Percentiles rank a stretch among this genome's conserved stretches.
phyloP scores from a whole-genome alignment of 768 basidiomycete species.

The Coprinopsis sp. region DNA sequence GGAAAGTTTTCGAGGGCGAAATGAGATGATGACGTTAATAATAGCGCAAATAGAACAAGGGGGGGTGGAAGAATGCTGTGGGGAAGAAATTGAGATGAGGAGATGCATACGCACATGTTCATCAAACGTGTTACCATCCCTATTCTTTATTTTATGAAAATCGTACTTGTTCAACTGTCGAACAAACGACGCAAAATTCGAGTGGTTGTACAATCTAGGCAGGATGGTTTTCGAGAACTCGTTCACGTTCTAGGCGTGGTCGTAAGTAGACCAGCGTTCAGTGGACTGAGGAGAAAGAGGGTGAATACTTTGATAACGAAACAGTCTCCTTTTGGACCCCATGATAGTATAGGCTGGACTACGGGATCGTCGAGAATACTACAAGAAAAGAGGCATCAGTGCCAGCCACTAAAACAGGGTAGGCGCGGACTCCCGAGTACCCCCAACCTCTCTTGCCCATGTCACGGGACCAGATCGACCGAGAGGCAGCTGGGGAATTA shows the following conservation, averaged over 20 bases:
- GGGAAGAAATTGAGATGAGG: background rate
- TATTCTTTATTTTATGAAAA: conserved; percentile 94
- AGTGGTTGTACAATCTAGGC: conserved; percentile 92
- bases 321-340: conserved; percentile 81
- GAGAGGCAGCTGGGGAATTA: too few relatives aligned
- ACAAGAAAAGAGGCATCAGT: too few relatives aligned
- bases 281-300: background rate
- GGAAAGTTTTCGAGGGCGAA: background rate
- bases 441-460: too few relatives aligned
- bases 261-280: background rate
- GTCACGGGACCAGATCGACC: too few relatives aligned
- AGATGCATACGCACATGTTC: conserved; percentile 50
- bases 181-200: conserved; percentile 90
- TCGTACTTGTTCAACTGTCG: conserved; percentile 95
- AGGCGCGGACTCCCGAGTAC: too few relatives aligned
- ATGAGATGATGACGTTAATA: background rate
- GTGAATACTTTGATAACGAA: conserved; percentile 75
- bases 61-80: background rate
- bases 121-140: conserved; percentile 69
- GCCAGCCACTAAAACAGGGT: too few relatives aligned
- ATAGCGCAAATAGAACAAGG: background rate
- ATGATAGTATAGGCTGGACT: conserved; percentile 71
- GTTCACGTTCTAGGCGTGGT: conserved; percentile 67
- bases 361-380: conserved; percentile 87
- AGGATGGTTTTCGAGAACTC: conserved; percentile 90